Evolutionary conservation across 225 moss, liverwort and hornwort species (phyloP).

Genomic region (Takakia lepidozioides): DNA sequence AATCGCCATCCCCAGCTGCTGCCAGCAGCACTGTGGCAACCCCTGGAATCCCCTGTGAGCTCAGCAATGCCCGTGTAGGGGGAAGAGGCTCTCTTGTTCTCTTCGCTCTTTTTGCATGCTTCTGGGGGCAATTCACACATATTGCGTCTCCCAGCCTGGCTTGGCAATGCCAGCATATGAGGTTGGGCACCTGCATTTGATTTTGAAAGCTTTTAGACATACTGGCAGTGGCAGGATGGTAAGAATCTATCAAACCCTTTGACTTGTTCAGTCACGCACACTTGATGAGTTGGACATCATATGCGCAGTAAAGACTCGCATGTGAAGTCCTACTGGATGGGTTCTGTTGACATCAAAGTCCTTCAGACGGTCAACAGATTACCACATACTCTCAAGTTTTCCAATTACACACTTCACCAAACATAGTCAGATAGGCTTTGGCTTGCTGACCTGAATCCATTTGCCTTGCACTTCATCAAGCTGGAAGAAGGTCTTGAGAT

Average conservation of each 20-base stretch:
- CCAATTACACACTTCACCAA: too few species aligned
- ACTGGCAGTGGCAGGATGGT: too few species aligned
- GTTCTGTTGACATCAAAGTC: not conserved
- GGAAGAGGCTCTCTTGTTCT: conserved; percentile 41
- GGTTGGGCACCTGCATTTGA: conserved; percentile 46
- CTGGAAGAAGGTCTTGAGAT: conserved; percentile 64
- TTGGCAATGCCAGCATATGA: conserved; percentile 68
- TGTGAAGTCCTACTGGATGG: too few species aligned
- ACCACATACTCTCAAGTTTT: too few species aligned
- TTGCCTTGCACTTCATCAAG: conserved; percentile 63
- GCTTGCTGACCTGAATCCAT: conserved; percentile 78
- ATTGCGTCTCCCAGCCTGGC: conserved; percentile 50
- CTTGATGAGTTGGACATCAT: too few species aligned
- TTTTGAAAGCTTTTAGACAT: too few species aligned
- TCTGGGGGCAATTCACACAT: conserved; percentile 69
- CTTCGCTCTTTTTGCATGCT: conserved; percentile 60
- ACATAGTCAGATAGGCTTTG: too few species aligned
- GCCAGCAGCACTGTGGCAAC: conserved; percentile 41
- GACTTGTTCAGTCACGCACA: not conserved
- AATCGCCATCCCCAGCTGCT: conserved; percentile 52
- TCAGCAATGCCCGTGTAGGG: conserved; percentile 35
- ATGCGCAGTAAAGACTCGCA: too few species aligned
- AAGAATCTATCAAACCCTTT: too few species aligned
- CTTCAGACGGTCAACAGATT: conserved; percentile 9
- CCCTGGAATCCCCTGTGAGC: conserved; percentile 28